Evolutionary conservation across 2,329 filamentous ascomycete species (phyloP).

Genomic region (Graphiopsis chlorocephala): DNA sequence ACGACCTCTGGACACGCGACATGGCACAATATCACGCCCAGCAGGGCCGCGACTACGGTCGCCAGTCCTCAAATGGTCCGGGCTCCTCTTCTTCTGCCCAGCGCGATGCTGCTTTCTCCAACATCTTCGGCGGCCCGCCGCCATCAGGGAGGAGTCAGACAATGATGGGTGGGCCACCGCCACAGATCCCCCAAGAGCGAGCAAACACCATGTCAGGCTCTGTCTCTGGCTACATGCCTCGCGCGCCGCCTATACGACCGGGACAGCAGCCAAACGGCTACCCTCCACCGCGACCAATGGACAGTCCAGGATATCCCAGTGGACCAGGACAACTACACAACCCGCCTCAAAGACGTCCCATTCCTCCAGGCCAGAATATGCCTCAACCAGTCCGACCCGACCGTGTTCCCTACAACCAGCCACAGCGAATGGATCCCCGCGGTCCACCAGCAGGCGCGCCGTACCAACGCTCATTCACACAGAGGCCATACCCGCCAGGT

Average conservation of each 20-base stretch:
- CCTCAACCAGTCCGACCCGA: conserved; percentile 61
- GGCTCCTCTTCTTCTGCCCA: conserved; percentile 58
- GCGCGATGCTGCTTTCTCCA: conserved; percentile 91
- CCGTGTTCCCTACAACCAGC: conserved; percentile 68
- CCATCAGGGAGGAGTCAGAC: conserved; percentile 85
- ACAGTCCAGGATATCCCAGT: conserved; percentile 3
- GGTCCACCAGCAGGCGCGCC: conserved; percentile 49
- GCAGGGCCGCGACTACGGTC: conserved; percentile 57
- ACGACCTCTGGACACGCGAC: conserved; percentile 19
- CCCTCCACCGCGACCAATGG: conserved; percentile 24
- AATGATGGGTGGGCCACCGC: conserved; percentile 77
- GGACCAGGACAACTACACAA: conserved; percentile 21
- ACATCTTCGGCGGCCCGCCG: conserved; percentile 87
- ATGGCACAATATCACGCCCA: conserved; percentile 66
- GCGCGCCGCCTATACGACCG: conserved; percentile 60
- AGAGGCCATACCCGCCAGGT: conserved; percentile 29
- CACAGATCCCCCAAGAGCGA: conserved; percentile 61
- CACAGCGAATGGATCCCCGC: conserved; percentile 66
- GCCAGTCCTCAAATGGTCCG: conserved; percentile 50
- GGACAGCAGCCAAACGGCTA: conserved; percentile 31
- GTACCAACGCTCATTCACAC: conserved; percentile 39
- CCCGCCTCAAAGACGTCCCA: conserved; percentile 42
- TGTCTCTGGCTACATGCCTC: conserved; percentile 55
- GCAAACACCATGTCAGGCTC: conserved; percentile 65
- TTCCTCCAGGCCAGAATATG: conserved; percentile 52